Percentiles rank a stretch among this genome's conserved stretches.
phyloP scores from a whole-genome alignment of 2,329 filamentous ascomycete species.

The Colletotrichum sansevieriae region DNA sequence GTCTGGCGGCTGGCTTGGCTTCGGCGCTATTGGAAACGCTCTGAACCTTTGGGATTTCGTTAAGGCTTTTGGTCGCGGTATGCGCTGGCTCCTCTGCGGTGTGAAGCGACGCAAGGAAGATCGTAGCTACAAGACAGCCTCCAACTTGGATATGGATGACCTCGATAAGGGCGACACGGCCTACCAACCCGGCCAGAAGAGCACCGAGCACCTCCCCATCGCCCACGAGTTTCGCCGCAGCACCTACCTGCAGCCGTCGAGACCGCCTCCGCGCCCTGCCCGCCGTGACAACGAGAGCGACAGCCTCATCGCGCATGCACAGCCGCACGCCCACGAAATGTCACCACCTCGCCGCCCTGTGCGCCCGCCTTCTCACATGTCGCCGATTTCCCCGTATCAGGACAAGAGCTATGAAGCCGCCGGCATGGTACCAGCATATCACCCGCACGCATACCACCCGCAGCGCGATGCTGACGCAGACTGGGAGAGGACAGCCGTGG shows the following conservation, averaged over 20 bases:
- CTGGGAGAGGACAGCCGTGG: constrained; percentile 32
- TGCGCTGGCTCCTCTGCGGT: constrained; percentile 85
- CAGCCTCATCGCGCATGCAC: constrained; percentile 57
- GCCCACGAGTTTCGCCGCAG: constrained; percentile 54
- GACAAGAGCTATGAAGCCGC: constrained; percentile 24
- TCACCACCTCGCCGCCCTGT: constrained; percentile 31
- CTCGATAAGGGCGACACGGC: constrained; percentile 49
- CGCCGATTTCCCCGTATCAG: constrained; percentile 30
- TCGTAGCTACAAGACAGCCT: constrained; percentile 60
- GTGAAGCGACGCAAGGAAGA: constrained; percentile 70
- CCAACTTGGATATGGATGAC: constrained; percentile 53
- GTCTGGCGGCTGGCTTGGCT: constrained; percentile 73
- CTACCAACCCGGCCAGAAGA: constrained; percentile 48
- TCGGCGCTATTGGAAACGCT: constrained; percentile 76
- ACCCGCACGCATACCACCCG: constrained; percentile 9
- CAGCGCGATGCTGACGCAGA: constrained; percentile 13
- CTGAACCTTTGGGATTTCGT: constrained; percentile 87
- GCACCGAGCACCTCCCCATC: constrained; percentile 56
- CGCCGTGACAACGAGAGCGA: constrained; percentile 54
- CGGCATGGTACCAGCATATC: constrained; percentile 26
- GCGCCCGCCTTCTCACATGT: constrained; percentile 26
- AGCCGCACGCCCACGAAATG: constrained; percentile 44
- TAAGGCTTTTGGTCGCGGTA: constrained; percentile 82
- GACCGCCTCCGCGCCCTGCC: constrained; percentile 40
- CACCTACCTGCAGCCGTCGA: constrained; percentile 43